Evolutionary conservation across 331 rosid species (phyloP), one percentile per base, ranked within the genome.

Genomic region (Malus hybrid): DNA sequence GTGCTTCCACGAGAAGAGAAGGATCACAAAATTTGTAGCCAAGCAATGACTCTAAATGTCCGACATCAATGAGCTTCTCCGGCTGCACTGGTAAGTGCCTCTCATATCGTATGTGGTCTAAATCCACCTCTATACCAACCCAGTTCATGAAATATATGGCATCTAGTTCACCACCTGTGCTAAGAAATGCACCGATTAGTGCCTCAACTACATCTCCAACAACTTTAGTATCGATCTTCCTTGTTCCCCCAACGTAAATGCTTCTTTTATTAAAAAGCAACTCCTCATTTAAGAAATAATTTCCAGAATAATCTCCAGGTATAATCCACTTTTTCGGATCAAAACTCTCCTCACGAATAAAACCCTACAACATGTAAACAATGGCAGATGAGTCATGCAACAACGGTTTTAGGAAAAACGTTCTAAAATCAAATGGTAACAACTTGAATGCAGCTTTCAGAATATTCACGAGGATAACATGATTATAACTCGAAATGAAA

Each of bases 201-300:
- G 98, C 96, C 86, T 93, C 98, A 1, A 93, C 97, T 62, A 88
- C 95, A 81, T 93, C 97, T 4, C 93, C 96, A 78, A 93, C 71
- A 46, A 71, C 67, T 79, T 91, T 86, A 4, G 73, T 66, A 78
- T 75, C 86, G 27, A 91, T 14, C 46, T 90, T 93, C 74, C 90
- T 85, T 16, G 28, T 67, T 65, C 81, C 84, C 31, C 72, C 60
- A 24, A 79, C 64, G 79, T 87, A 88, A 28, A 83, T 19, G 50
- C 72, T 88, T 14, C 42, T 69, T 19, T 9, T 60, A 19, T 56
- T 65, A 14, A 9, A 79, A 57, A 60, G 80, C 54, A 69, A 16
- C 81, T 85, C 85, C 69, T 82, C 87, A 42, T 72, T 24, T 22
- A 90, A 62, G 54, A 71, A 52, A 36, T 42, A 63, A 67, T 18